A percentile compares a stretch with the other conserved stretches of the same genome.
Conservation (phyloP, 2,329 filamentous ascomycete species). For the Meredithiella fracta region DNA sequence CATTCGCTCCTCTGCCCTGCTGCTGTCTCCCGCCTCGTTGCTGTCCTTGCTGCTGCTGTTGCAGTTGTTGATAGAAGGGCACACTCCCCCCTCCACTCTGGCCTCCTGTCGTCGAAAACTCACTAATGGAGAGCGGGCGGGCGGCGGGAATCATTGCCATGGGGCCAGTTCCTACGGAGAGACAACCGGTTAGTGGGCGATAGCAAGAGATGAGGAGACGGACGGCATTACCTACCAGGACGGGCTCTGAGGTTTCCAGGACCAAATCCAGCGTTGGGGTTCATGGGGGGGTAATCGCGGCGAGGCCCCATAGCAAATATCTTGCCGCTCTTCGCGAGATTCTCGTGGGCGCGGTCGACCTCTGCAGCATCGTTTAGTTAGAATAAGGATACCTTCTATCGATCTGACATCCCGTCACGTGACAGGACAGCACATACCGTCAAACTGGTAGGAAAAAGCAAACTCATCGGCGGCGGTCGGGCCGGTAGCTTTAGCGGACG, state of each 20-base stretch:
- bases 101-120: no score
- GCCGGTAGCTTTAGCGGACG: conserved; percentile 38
- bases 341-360: conserved; percentile 89
- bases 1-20: conserved; percentile 56
- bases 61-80: no score
- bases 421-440: conserved; percentile 47
- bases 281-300: conserved; percentile 56
- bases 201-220: not conserved
- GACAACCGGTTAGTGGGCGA: not conserved
- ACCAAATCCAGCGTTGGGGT: conserved; percentile 31
- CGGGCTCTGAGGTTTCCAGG: conserved; percentile 17
- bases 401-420: not conserved
- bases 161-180: conserved; percentile 48
- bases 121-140: conserved; percentile 71
- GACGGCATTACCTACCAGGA: conserved; percentile 19
- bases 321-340: conserved; percentile 92
- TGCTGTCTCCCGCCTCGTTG: not conserved
- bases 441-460: conserved; percentile 76
- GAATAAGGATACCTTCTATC: not conserved
- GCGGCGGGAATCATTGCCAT: conserved; percentile 32
- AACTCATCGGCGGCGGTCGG: conserved; percentile 59
- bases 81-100: no score
- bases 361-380: conserved; percentile 35
- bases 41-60: conserved; percentile 41
- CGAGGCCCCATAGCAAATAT: conserved; percentile 59